Conservation (phyloP, 2,329 filamentous ascomycete species). For the Cladosporium halotolerans region DNA sequence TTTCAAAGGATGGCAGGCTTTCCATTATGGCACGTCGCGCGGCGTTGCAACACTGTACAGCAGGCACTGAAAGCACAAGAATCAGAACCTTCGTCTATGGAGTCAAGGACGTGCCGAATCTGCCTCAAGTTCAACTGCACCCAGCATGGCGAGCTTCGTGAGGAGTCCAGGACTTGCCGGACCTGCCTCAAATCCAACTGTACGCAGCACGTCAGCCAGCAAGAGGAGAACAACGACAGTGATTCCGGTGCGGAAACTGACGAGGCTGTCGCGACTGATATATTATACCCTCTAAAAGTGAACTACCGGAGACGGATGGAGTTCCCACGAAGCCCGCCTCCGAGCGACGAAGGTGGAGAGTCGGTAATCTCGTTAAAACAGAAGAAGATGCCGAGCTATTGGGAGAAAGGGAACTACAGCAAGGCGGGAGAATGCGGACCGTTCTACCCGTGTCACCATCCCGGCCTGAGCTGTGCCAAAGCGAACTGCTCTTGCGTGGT, state of each 20-base stretch:
- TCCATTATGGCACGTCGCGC: slow-evolving; percentile 37
- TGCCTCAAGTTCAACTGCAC: slow-evolving; percentile 31
- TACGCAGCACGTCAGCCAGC: background rate
- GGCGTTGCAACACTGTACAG: slow-evolving; percentile 20
- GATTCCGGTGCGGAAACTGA: slow-evolving; percentile 16
- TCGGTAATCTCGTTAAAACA: background rate
- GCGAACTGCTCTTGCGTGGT: slow-evolving; percentile 56
- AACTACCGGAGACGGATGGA: slow-evolving; percentile 26
- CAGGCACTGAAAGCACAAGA: background rate
- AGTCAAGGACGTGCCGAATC: slow-evolving; percentile 21
- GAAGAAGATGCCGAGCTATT: slow-evolving; percentile 1
- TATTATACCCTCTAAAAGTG: slow-evolving; percentile 26
- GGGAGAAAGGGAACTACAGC: slow-evolving; percentile 16
- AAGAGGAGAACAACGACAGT: slow-evolving; percentile 3
- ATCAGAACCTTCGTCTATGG: background rate
- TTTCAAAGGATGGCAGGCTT: slow-evolving; percentile 32
- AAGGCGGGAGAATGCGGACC: slow-evolving; percentile 45
- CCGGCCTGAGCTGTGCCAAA: slow-evolving; percentile 57
- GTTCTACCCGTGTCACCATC: slow-evolving; percentile 62
- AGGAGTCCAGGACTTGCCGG: slow-evolving; percentile 18
- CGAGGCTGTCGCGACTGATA: slow-evolving; percentile 24
- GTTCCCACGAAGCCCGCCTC: slow-evolving; percentile 14
- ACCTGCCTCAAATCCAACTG: background rate
- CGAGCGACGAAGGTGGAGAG: slow-evolving; percentile 2
- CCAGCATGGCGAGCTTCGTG: slow-evolving; percentile 36